A percentile compares a stretch with the other conserved stretches of the same genome.
These are phyloP conservation scores for Nymphaea colorata DNA, from an alignment of 164 flowering plant species.

Conservation along the genomic window DNA sequence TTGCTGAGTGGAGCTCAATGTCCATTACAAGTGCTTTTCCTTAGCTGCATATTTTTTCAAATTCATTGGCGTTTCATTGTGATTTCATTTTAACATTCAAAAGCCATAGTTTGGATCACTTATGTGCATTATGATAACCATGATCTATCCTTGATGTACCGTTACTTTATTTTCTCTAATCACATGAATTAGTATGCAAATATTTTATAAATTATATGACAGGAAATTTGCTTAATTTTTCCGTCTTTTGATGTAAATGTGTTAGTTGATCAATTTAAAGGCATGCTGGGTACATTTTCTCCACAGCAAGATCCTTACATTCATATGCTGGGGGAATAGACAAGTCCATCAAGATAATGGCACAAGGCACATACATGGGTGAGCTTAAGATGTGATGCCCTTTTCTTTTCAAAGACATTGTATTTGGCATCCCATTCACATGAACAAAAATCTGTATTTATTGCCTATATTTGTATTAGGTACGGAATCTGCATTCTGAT, in stretches of 20 bases:
- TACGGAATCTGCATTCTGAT: too few species aligned
- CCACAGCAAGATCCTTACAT: conserved; percentile 50
- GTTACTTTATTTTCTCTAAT: background rate
- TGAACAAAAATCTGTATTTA: too few species aligned
- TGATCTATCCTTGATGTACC: background rate
- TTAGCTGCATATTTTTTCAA: too few species aligned
- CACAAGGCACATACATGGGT: conserved; percentile 52
- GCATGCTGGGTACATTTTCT: conserved; percentile 73
- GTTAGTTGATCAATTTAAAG: conserved; percentile 55
- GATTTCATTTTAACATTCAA: too few species aligned
- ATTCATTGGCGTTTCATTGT: too few species aligned
- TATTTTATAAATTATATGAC: background rate
- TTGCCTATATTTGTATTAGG: too few species aligned
- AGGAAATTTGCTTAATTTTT: background rate
- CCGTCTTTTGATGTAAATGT: background rate
- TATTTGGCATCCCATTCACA: too few species aligned
- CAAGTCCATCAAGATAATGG: conserved; percentile 61
- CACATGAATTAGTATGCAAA: background rate
- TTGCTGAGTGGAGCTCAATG: too few species aligned
- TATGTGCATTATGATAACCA: too few species aligned
- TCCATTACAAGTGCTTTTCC: too few species aligned
- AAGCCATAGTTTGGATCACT: too few species aligned
- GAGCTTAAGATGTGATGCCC: conserved; percentile 35
- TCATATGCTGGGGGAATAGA: conserved; percentile 46
- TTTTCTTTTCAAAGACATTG: background rate